phyloP scores from a whole-genome alignment of 768 basidiomycete species.

The Russula vinacea region DNA sequence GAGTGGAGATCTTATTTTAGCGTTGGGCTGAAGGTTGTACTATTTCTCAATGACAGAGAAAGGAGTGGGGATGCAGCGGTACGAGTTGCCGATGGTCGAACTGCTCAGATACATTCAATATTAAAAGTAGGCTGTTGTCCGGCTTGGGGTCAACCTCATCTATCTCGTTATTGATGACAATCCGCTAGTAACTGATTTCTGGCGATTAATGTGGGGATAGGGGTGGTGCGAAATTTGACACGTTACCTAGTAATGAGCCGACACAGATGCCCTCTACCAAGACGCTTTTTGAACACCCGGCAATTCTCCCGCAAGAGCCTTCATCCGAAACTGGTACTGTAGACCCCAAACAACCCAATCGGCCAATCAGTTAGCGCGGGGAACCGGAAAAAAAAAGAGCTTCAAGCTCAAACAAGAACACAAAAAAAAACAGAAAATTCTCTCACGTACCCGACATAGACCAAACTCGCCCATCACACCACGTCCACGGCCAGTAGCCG shows the following conservation, averaged over 20 bases:
- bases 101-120: no score
- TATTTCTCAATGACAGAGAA: no score
- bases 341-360: neutral
- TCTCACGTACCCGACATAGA: constrained; percentile 62
- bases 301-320: constrained; percentile 76
- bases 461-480: constrained; percentile 90
- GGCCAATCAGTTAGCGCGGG: neutral
- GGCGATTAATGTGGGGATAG: neutral
- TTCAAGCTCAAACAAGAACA: neutral
- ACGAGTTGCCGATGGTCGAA: no score
- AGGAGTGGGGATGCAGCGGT: no score
- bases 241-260: neutral
- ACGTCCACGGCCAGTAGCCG: constrained; percentile 78
- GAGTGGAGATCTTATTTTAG: no score
- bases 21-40: no score
- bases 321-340: constrained; percentile 87
- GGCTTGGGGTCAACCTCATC: no score
- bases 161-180: neutral
- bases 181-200: neutral
- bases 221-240: neutral
- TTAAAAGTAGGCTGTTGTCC: no score
- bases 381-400: neutral
- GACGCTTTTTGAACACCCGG: constrained; percentile 88
- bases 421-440: neutral
- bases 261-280: constrained; percentile 55